These are phyloP conservation scores for Cystobasidiopsis lactophilus DNA, from an alignment of 768 basidiomycete species.

Conservation along the genomic window DNA sequence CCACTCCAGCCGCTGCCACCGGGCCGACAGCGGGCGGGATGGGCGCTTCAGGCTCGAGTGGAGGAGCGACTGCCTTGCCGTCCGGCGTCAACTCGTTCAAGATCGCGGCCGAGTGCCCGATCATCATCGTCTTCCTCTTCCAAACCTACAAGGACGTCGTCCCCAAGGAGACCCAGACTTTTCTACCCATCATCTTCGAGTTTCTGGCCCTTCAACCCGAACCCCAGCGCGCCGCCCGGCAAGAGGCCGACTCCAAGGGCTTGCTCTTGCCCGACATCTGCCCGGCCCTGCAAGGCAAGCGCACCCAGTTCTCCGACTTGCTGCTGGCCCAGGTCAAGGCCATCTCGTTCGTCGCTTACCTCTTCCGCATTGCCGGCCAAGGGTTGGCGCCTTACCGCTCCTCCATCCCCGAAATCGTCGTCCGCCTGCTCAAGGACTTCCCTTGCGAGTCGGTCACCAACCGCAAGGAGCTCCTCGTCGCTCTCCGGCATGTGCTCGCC, in stretches of 20 bases:
- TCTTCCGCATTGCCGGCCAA: constrained; percentile 45
- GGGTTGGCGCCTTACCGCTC: constrained; percentile 57
- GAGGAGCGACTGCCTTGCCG: constrained; percentile 4
- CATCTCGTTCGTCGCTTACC: constrained; percentile 75
- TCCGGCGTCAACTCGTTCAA: constrained; percentile 65
- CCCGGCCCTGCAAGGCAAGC: constrained; percentile 22
- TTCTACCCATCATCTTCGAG: constrained; percentile 48
- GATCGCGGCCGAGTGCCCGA: constrained; percentile 76
- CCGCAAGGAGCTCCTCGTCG: constrained; percentile 74
- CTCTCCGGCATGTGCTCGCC: constrained; percentile 68
- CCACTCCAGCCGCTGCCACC: background rate
- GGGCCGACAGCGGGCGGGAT: constrained; percentile 1
- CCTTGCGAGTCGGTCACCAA: constrained; percentile 61
- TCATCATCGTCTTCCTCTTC: constrained; percentile 72
- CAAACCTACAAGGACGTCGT: constrained; percentile 54
- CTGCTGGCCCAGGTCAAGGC: constrained; percentile 58
- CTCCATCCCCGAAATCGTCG: constrained; percentile 49
- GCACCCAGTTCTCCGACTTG: constrained; percentile 25
- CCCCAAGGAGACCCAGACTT: constrained; percentile 41
- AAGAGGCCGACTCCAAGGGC: constrained; percentile 60
- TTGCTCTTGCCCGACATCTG: constrained; percentile 44
- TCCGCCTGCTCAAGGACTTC: constrained; percentile 83
- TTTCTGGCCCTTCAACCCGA: constrained; percentile 52
- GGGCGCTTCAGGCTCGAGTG: background rate
- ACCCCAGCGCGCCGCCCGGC: constrained; percentile 53